Base-by-base conservation (phyloP, 2,329 filamentous ascomycete genomes). In the Stromatinia cepivora region DNA sequence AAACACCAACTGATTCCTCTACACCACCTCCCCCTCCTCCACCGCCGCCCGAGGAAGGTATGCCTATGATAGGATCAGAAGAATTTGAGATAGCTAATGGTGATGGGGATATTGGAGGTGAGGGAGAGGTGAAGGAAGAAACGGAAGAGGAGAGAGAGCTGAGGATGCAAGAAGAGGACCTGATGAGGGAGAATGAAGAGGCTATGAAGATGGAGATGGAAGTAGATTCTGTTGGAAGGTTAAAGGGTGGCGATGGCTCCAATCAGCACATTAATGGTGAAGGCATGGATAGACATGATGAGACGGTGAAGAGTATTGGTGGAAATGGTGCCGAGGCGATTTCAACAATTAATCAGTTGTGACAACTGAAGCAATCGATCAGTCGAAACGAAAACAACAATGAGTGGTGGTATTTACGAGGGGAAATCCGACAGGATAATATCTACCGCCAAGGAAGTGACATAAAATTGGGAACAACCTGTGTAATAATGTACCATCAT, bases 161-260 rank as follows among this genome's bases (percentile, higher is more conserved):
- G 42, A 70, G 72, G 39, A 62, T 53, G 10, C 72, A 75, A 50
- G 75, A 76, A 68, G 75, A 75, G 45, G 75, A 71, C 20, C 54
- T 76, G 34, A 72, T 75, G 68, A 64, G 71, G 22, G 75, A 76
- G 62, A 76, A 76, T 66, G 75, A 76, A 73, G 77, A 77, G 66
- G 77, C 76, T n/a, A 71, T 75, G 65, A 73, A 70, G 70, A 74
- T 75, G 72, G 75, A 76, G 28, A 70, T 76, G 58, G 74, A 75
- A 25, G 46, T 52, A 79, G 95, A 98, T 80, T 94, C 91, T 0
- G 94, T 98, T 78, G 61, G 17, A 20, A 57, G 25, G 17, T 57
- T 7, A 25, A 66, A 66, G 17, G 63, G 17, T 25, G 17, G 11
- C 20, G 52, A 57, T 22, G 28, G 5, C 9, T n/a, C 20, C n/a